phyloP scores from a whole-genome alignment of 129 eudicot species.

The Ambrosia artemisiifolia region DNA sequence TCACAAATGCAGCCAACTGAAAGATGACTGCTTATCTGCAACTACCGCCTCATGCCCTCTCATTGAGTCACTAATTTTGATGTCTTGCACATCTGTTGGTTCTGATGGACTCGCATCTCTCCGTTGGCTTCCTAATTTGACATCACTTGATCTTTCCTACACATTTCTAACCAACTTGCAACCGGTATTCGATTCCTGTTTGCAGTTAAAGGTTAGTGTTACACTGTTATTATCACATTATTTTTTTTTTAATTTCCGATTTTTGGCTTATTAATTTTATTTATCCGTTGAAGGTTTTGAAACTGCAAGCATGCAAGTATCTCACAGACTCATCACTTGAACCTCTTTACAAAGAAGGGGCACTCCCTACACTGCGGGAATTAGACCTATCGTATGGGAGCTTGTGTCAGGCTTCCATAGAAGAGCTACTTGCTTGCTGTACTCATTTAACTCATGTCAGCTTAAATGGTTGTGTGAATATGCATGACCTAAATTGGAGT shows the following conservation, averaged over 20 bases:
- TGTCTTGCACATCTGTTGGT: constrained; percentile 93
- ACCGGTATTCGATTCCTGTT: constrained; percentile 78
- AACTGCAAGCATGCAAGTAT: constrained; percentile 97
- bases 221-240: background rate
- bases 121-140: constrained; percentile 60
- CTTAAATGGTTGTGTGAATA: constrained; percentile 82
- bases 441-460: constrained; percentile 81
- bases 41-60: constrained; percentile 79
- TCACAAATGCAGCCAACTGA: constrained; percentile 62
- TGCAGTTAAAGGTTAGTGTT: constrained; percentile 58
- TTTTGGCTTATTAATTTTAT: background rate
- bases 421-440: constrained; percentile 81
- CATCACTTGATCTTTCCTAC: constrained; percentile 88
- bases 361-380: constrained; percentile 76
- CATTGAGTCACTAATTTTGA: constrained; percentile 72
- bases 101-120: constrained; percentile 74
- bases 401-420: constrained; percentile 80
- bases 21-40: constrained; percentile 89
- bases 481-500: constrained; percentile 90
- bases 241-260: background rate
- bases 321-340: constrained; percentile 70
- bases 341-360: constrained; percentile 74
- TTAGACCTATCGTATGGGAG: constrained; percentile 90
- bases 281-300: constrained; percentile 50
- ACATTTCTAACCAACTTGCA: constrained; percentile 83